Percentiles rank a stretch among this genome's conserved stretches.
Conservation (phyloP, 106 monocot species). For the Dendrobium catenatum region DNA sequence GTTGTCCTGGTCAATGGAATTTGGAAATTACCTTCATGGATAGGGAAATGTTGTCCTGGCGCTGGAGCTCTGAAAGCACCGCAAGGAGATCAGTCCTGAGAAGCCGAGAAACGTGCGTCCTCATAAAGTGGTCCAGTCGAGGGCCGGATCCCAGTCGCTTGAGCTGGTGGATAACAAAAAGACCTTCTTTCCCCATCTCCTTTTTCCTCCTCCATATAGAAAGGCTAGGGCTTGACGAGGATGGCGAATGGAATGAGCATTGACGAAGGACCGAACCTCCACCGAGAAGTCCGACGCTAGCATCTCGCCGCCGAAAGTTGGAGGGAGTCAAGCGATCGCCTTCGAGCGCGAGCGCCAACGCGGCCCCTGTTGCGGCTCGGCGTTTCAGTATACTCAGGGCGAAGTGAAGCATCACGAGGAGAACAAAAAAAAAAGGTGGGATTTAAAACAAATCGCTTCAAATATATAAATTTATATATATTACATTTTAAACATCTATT, state of each 20-base stretch:
- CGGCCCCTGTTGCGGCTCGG: background rate
- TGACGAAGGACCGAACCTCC: background rate
- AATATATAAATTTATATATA: too few relatives aligned
- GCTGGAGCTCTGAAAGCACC: conserved; percentile 82
- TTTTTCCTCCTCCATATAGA: conserved; percentile 99
- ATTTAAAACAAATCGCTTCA: background rate
- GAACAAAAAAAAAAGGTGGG: background rate
- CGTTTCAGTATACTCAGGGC: background rate
- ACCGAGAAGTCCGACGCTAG: background rate
- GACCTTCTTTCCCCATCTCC: conserved; percentile 99
- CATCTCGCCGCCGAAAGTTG: background rate
- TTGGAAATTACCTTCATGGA: conserved; percentile 52
- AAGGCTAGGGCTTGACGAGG: conserved; percentile 68
- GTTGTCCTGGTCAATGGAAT: background rate
- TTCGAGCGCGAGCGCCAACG: background rate
- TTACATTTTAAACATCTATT: too few relatives aligned
- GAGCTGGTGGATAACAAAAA: conserved; percentile 83
- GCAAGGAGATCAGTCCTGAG: conserved; percentile 82
- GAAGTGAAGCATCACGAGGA: conserved; percentile 2
- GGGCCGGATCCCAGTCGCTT: conserved; percentile 55
- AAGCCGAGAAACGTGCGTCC: conserved; percentile 72
- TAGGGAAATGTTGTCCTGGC: conserved; percentile 79
- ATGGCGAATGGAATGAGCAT: conserved; percentile 1
- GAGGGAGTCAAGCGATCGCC: background rate
- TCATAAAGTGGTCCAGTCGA: conserved; percentile 63